phyloP scores from a whole-genome alignment of 2,329 filamentous ascomycete genomes.

The Penicillium decumbens region DNA sequence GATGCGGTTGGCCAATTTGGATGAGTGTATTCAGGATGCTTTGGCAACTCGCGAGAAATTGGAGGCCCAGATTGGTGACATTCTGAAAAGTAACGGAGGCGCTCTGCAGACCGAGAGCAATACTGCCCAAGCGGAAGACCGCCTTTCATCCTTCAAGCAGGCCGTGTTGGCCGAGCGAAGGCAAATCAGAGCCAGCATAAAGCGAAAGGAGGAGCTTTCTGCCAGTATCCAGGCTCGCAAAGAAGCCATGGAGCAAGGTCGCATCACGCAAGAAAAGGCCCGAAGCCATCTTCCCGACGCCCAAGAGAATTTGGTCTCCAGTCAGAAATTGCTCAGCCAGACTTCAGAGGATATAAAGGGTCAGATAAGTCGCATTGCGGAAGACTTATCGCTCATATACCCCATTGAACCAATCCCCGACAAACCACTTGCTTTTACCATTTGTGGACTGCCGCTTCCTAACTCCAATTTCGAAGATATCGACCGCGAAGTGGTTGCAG shows the following conservation, averaged over 20 bases:
- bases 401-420: conserved; percentile 66
- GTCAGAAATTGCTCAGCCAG: conserved; percentile 52
- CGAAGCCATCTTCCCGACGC: conserved; percentile 60
- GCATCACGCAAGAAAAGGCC: conserved; percentile 55
- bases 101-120: conserved; percentile 30
- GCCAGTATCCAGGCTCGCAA: conserved; percentile 62
- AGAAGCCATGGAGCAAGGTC: conserved; percentile 63
- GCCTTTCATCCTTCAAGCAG: conserved; percentile 41
- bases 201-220: conserved; percentile 62
- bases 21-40: conserved; percentile 87
- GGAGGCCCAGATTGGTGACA: conserved; percentile 67
- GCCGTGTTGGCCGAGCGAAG: conserved; percentile 62
- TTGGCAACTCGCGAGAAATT: conserved; percentile 70
- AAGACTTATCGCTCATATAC: conserved; percentile 74
- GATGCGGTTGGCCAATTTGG: conserved; percentile 81
- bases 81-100: conserved; percentile 38
- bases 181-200: conserved; percentile 58
- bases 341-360: conserved; percentile 64
- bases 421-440: conserved; percentile 72
- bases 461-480: conserved; percentile 72
- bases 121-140: conserved; percentile 39
- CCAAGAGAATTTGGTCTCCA: conserved; percentile 54
- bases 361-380: conserved; percentile 83
- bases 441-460: conserved; percentile 71
- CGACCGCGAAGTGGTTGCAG: conserved; percentile 65